phyloP scores from a whole-genome alignment of 176 grass and related monocot species.

The Rhynchospora pubera region DNA sequence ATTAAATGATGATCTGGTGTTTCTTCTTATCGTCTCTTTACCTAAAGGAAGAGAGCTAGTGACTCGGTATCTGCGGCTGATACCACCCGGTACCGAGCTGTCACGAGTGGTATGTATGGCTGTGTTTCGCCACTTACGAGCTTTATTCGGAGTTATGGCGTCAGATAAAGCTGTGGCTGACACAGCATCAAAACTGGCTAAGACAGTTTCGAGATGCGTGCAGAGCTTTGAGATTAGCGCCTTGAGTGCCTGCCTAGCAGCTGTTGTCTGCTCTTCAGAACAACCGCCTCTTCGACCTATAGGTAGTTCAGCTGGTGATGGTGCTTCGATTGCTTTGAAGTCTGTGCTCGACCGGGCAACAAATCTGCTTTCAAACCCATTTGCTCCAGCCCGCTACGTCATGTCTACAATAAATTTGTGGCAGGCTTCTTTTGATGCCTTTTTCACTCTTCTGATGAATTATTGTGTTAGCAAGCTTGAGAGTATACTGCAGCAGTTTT shows the following conservation, averaged over 20 bases:
- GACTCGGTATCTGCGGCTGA: slow-evolving; percentile 22
- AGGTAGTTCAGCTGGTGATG: slow-evolving; percentile 32
- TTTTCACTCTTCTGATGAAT: slow-evolving; percentile 37
- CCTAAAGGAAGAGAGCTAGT: slow-evolving; percentile 35
- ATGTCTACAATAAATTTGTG: slow-evolving; percentile 28
- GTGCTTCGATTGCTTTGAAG: slow-evolving; percentile 26
- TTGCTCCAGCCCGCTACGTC: neutral
- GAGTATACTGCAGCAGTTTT: slow-evolving; percentile 25
- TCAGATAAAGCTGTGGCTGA: slow-evolving; percentile 20
- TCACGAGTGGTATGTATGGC: slow-evolving; percentile 36
- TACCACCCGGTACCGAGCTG: slow-evolving; percentile 28
- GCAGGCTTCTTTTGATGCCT: slow-evolving; percentile 38
- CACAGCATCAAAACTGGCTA: slow-evolving; percentile 20
- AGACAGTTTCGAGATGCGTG: slow-evolving; percentile 23
- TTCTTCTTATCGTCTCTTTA: slow-evolving; percentile 30
- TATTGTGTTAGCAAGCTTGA: slow-evolving; percentile 33
- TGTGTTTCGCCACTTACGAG: slow-evolving; percentile 39
- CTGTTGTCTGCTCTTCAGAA: slow-evolving; percentile 39
- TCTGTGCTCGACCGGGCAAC: slow-evolving; percentile 27
- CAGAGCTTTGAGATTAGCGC: slow-evolving; percentile 25
- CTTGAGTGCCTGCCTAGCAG: slow-evolving; percentile 35
- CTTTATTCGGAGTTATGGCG: slow-evolving; percentile 27
- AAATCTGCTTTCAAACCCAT: slow-evolving; percentile 20
- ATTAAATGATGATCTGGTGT: slow-evolving; percentile 33
- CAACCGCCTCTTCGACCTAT: slow-evolving; percentile 37